Evolutionary conservation across 2,329 filamentous ascomycete species (phyloP).

Genomic region (Arthrobotrys entomopaga): DNA sequence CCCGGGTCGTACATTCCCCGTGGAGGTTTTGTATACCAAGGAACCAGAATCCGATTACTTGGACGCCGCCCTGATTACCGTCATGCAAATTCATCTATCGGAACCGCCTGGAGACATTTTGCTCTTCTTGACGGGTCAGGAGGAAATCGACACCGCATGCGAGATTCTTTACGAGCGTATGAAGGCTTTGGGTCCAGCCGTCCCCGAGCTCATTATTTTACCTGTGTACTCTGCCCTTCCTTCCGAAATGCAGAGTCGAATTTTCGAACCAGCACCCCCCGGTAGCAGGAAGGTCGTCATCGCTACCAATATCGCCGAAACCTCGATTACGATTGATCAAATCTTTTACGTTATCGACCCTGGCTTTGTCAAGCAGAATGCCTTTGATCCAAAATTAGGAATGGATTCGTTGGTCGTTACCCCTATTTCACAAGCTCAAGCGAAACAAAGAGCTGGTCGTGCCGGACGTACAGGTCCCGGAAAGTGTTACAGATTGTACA

Average conservation of each 20-base stretch:
- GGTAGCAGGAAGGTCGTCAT: conserved; percentile 94
- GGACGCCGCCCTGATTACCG: conserved; percentile 90
- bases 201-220: conserved; percentile 90
- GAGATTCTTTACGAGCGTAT: conserved; percentile 94
- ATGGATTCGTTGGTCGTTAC: conserved; percentile 98
- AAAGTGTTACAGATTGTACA: conserved; percentile 95
- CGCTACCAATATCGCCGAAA: conserved; percentile 98
- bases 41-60: conserved; percentile 97
- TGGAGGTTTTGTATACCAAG: conserved; percentile 92
- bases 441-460: conserved; percentile 90
- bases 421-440: conserved; percentile 95
- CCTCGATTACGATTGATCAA: conserved; percentile 95
- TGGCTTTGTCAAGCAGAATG: conserved; percentile 97
- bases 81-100: conserved; percentile 97
- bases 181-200: conserved; percentile 89
- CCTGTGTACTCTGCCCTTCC: conserved; percentile 97
- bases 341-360: conserved; percentile 98
- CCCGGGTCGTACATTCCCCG: conserved; percentile 91
- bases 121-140: conserved; percentile 95
- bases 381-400: conserved; percentile 94
- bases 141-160: conserved; percentile 95
- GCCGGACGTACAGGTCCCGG: conserved; percentile 94
- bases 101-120: conserved; percentile 93
- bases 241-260: conserved; percentile 89
- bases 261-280: conserved; percentile 90